phyloP scores from a whole-genome alignment of 2,329 filamentous ascomycete genomes.

The Oidium heveae region DNA sequence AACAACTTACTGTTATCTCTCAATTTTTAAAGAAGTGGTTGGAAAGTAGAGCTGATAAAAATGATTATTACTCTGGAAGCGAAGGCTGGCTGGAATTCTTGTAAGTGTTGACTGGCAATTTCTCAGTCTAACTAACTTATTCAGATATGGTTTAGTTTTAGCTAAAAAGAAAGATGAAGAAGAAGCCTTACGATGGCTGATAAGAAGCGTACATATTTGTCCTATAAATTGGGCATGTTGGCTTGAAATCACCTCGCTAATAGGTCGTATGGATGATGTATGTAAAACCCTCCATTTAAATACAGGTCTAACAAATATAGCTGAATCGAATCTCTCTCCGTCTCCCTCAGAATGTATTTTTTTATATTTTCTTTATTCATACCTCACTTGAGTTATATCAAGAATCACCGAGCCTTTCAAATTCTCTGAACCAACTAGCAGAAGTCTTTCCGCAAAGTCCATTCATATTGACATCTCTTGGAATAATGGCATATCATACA shows the following conservation, averaged over 20 bases:
- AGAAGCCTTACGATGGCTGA: constrained; percentile 63
- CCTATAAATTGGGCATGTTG: constrained; percentile 96
- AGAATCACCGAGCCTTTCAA: constrained; percentile 48
- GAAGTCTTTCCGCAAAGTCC: constrained; percentile 67
- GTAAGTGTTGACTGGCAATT: constrained; percentile 14
- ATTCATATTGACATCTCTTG: constrained; percentile 75
- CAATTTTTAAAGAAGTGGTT: constrained; percentile 66
- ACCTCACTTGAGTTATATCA: constrained; percentile 83
- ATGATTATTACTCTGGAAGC: constrained; percentile 33
- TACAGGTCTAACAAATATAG: constrained; percentile 20
- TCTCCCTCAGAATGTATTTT: constrained; percentile 74
- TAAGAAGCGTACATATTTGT: constrained; percentile 67
- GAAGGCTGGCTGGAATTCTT: constrained; percentile 90
- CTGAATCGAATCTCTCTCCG: constrained; percentile 44
- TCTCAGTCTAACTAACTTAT: constrained; percentile 3
- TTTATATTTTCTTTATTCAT: constrained; percentile 80
- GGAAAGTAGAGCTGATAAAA: constrained; percentile 29
- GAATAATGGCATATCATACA: constrained; percentile 69
- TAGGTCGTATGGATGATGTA: constrained; percentile 61
- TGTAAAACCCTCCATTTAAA: constrained; percentile 14
- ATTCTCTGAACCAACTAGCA: constrained; percentile 51
- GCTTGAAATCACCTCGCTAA: constrained; percentile 68
- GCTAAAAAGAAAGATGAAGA: constrained; percentile 77
- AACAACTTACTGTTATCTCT: constrained; percentile 54
- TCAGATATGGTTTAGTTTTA: constrained; percentile 63